A percentile compares a stretch with the other conserved stretches of the same genome.
These are phyloP conservation scores for Solanum pennellii DNA, from an alignment of 257 asterid species.

Conservation along the genomic window DNA sequence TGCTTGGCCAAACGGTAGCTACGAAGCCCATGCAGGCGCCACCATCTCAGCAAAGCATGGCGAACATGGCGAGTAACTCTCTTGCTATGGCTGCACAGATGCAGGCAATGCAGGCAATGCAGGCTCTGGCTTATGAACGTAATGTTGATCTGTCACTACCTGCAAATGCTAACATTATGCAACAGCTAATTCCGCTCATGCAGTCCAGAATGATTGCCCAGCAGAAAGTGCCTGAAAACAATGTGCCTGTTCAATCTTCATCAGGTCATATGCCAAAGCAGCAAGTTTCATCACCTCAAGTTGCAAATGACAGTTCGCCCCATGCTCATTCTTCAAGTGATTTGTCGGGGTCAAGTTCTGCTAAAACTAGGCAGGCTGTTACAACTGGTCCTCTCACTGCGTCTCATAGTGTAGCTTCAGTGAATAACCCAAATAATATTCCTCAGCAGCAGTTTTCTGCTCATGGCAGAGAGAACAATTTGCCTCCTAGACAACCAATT, in stretches of 20 bases:
- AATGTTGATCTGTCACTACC: conserved; percentile 88
- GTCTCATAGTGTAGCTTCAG: conserved; percentile 29
- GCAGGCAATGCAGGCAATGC: conserved; percentile 51
- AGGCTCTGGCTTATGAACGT: conserved; percentile 86
- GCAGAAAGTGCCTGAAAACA: conserved; percentile 63
- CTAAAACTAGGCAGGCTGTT: conserved; percentile 64
- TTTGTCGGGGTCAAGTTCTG: conserved; percentile 68
- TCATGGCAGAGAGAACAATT: conserved; percentile 58
- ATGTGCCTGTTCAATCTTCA: conserved; percentile 31
- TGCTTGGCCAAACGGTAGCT: conserved; percentile 54
- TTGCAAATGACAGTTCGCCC: conserved; percentile 71
- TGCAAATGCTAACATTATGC: conserved; percentile 67
- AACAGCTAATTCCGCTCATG: conserved; percentile 69
- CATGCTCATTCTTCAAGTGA: conserved; percentile 76
- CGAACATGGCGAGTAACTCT: conserved; percentile 48
- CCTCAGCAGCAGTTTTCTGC: conserved; percentile 52
- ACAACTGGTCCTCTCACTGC: conserved; percentile 43
- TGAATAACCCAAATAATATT: conserved; percentile 32
- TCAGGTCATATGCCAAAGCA: conserved; percentile 41
- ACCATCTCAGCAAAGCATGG: conserved; percentile 56
- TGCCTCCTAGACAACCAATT: conserved; percentile 65
- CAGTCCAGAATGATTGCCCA: conserved; percentile 79
- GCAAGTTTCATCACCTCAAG: conserved; percentile 52
- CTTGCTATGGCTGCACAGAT: conserved; percentile 74
- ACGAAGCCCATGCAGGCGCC: conserved; percentile 38